phyloP scores from a whole-genome alignment of 768 basidiomycete genomes.

The Multifurca ochricompacta region DNA sequence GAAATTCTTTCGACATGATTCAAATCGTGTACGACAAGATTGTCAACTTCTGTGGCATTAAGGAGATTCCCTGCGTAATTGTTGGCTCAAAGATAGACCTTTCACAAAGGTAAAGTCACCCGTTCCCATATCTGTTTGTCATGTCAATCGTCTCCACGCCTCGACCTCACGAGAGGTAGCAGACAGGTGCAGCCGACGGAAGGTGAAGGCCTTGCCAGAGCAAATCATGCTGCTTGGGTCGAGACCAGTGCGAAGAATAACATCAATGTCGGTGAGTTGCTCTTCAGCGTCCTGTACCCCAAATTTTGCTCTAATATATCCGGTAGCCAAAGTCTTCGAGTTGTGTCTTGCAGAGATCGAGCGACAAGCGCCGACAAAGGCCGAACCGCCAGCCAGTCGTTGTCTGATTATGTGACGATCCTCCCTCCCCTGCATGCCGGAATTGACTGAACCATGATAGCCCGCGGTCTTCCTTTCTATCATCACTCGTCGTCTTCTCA shows the following conservation, averaged over 20 bases:
- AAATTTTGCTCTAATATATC: background rate
- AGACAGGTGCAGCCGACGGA: slow-evolving; percentile 73
- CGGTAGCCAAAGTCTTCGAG: slow-evolving; percentile 73
- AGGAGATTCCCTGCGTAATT: slow-evolving; percentile 85
- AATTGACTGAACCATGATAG: slow-evolving; percentile 6
- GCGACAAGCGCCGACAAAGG: slow-evolving; percentile 50
- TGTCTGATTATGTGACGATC: slow-evolving; percentile 51
- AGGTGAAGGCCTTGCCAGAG: slow-evolving; percentile 65
- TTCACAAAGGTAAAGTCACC: slow-evolving; percentile 51
- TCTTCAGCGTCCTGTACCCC: background rate
- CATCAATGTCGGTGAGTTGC: slow-evolving; percentile 73
- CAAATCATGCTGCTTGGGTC: slow-evolving; percentile 69
- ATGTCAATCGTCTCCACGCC: background rate
- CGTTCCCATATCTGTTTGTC: background rate
- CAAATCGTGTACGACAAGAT: slow-evolving; percentile 92
- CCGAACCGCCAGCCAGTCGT: slow-evolving; percentile 36
- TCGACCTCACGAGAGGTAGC: slow-evolving; percentile 26
- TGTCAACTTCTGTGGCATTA: slow-evolving; percentile 74
- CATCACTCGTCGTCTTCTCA: slow-evolving; percentile 5
- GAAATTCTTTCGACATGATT: slow-evolving; percentile 92
- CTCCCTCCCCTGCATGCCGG: background rate
- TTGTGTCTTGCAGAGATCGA: slow-evolving; percentile 79
- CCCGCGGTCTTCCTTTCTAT: slow-evolving; percentile 4
- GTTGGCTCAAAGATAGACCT: slow-evolving; percentile 92
- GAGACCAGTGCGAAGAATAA: slow-evolving; percentile 88